Percentiles rank a stretch among this genome's conserved stretches.
phyloP scores from a whole-genome alignment of 179 eudicot genomes.

The Pouteria campechiana region DNA sequence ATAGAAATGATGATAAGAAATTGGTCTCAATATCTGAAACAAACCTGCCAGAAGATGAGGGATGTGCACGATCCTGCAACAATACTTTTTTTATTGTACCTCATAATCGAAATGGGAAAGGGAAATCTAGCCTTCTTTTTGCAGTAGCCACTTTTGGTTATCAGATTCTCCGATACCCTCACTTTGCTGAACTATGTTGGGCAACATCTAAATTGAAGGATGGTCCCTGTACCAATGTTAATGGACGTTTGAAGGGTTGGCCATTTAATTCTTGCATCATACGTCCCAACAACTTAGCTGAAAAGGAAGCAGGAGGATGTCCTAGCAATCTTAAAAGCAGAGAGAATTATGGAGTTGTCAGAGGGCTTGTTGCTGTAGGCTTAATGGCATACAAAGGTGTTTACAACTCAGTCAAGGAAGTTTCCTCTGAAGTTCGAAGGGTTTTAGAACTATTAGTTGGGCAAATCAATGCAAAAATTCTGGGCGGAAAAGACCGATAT shows the following conservation, averaged over 20 bases:
- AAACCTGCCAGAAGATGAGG: no score
- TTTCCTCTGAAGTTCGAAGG: constrained; percentile 61
- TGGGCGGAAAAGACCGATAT: constrained; percentile 58
- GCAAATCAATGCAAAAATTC: constrained; percentile 56
- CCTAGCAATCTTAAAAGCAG: constrained; percentile 32
- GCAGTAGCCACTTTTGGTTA: constrained; percentile 68
- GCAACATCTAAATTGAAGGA: constrained; percentile 84
- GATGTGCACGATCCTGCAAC: no score
- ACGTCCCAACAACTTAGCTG: constrained; percentile 41
- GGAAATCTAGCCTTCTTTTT: constrained; percentile 44
- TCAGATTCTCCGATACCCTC: constrained; percentile 82
- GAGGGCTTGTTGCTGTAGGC: constrained; percentile 83
- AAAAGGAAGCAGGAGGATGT: constrained; percentile 25
- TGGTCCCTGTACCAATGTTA: constrained; percentile 61
- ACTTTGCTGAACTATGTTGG: constrained; percentile 98
- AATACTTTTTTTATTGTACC: no score
- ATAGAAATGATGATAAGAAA: no score
- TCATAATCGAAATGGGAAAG: constrained; percentile 32
- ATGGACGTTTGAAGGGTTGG: constrained; percentile 97
- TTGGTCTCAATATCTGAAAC: no score
- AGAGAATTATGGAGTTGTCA: constrained; percentile 48
- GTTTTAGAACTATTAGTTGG: constrained; percentile 66
- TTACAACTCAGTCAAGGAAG: constrained; percentile 64
- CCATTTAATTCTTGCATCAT: constrained; percentile 87
- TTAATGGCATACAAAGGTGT: constrained; percentile 79